Evolutionary conservation across 1,139 yeast genomes (phyloP), one percentile per base, ranked within the genome.

Genomic region (Kazachstania sp.): DNA sequence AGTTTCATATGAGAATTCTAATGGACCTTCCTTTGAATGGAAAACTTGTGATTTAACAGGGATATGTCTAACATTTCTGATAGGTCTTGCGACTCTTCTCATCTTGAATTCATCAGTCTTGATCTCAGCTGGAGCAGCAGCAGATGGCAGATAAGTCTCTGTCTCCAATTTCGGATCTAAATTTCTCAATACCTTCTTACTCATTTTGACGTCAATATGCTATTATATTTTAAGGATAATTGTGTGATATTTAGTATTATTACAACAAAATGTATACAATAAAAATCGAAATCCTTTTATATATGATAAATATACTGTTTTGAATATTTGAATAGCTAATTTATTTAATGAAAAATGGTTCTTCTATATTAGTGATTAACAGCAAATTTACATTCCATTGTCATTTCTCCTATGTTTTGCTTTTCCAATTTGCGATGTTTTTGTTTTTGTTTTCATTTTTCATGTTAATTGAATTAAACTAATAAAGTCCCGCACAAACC

Each of bases 61-160:
- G 20, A 70, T 60, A 46, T 66, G 54, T 46, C 64, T 64, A 13
- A 70, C 68, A 49, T 66, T 71, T 56, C 74, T 67, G 28, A 69
- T 52, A 2, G 74, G 74, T 57, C 73, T 64, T 5, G 66, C 71
- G 1, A 69, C 72, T 50, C 73, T 57, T 44, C 56, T 60, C 49
- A 69, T 38, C 18, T 50, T 49, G 3, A 47, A 48, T 13, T 53
- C 57, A 19, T 53, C 60, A 2, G 49, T 45, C 6, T 49, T 44
- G 34, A 59, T 54, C 38, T 54, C 57, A 28, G 51, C 54, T 7
- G 66, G 65, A 4, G 60, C 48, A 30, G 54, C 53, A 8, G 46
- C 45, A 5, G 37, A 23, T 9, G 53, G 55, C 12, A 45, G 43
- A 6, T 47, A 46, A 7, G 51, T 48, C 48, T 47, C 44, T 37